Conservation (phyloP, 1,139 yeast species). For the Geotrichum macrosporum region DNA sequence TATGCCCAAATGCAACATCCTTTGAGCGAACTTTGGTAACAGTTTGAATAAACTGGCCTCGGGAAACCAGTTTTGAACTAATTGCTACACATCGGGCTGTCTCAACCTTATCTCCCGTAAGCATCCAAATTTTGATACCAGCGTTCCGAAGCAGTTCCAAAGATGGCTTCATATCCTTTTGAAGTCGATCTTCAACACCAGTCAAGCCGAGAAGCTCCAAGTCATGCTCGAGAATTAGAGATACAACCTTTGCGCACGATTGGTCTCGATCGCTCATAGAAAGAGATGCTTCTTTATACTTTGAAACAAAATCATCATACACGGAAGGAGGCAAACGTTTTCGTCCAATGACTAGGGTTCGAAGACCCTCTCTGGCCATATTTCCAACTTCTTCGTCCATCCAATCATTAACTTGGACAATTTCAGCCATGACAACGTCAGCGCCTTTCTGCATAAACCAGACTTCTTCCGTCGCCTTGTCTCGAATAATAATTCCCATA, state of each 20-base stretch:
- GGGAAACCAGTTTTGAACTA: conserved; percentile 81
- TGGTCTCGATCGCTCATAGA: conserved; percentile 76
- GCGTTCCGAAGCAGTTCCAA: conserved; percentile 92
- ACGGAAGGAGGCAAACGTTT: conserved; percentile 55
- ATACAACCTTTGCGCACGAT: conserved; percentile 63
- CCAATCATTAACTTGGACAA: conserved; percentile 90
- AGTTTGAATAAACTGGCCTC: conserved; percentile 91
- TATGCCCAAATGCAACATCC: conserved; percentile 57
- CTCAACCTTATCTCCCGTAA: conserved; percentile 98
- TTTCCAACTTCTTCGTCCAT: conserved; percentile 94
- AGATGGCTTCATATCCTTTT: conserved; percentile 83
- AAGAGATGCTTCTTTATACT: conserved; percentile 67
- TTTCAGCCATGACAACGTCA: conserved; percentile 86
- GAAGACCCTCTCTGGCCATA: conserved; percentile 96
- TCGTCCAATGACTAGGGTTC: conserved; percentile 89
- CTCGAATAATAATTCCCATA: conserved; percentile 86
- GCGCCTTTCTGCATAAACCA: conserved; percentile 96
- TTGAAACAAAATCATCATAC: conserved; percentile 59
- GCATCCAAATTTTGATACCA: conserved; percentile 97
- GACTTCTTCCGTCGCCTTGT: conserved; percentile 56
- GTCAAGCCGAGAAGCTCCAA: conserved; percentile 86
- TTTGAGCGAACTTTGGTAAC: conserved; percentile 53
- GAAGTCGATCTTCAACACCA: conserved; percentile 96
- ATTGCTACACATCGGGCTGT: conserved; percentile 97
- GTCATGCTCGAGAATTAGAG: conserved; percentile 71